Evolutionary conservation across 345 rosid species (phyloP), one percentile per base, ranked within the genome.

Genomic region (Melaleuca alternifolia): DNA sequence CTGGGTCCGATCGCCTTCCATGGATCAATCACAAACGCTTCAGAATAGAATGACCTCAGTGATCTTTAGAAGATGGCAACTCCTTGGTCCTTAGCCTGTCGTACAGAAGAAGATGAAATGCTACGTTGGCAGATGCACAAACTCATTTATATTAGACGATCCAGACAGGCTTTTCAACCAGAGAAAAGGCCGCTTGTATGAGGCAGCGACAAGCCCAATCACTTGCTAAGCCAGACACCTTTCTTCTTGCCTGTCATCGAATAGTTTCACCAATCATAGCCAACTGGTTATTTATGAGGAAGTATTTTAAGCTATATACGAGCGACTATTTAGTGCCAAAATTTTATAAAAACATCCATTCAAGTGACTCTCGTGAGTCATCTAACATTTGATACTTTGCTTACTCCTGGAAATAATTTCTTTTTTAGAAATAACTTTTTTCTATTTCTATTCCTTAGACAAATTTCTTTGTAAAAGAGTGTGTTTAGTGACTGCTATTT

Each of bases 61-160:
- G 77, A 65, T 65, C 46, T 33, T 65, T 33, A 3, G 24, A 65
- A 33, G 77, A 16, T 16, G 46, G 77, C 46, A 33, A 33, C 24
- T 8, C 77, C 77, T 20, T 7, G 4, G 1, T 33, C 77, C 46
- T 33, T 9, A 33, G 10, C 76, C 30, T 62, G 76, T 30, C 76
- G 76, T 30, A 16, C 46, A 4, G 46, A 65, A 14, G 24, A 65
- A 65, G 77, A 33, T 8, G 44, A 65, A 65, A 33, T 33, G 46
- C 77, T 20, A 0, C 7, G 77, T 23, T 0, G 3, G 13, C 9
- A 0, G 46, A 2, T 65, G 44, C 77, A 1, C 77, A 5, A 0
- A 0, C 77, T 33, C 7, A 9, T 16, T 65, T 0, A 65, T 30
- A 33, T 33, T 10, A 65, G 46, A 33, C 46, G 1, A 33, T 0